Base-by-base conservation (phyloP, 306 rosid species). In the Glycine soja region DNA sequence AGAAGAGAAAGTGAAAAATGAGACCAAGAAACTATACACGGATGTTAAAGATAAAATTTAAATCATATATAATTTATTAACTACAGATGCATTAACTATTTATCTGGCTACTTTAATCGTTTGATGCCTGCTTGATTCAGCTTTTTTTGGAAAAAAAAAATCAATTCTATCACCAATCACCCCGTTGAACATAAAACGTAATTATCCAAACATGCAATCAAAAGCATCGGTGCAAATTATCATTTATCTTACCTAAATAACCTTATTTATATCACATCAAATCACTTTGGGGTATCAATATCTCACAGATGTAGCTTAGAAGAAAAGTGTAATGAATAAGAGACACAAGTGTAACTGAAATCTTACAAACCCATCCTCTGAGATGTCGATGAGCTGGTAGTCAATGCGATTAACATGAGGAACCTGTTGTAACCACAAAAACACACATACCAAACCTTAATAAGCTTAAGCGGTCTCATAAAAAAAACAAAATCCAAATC, bases 351-450 rank as follows among this genome's bases (percentile, higher is more conserved):
- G 10, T 24, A 53, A 69, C 32, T 51, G 19, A 16, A 66, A 77
- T 65, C 91, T 80, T 91, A 95, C 99, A 88, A 93, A 95, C 88
- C 99, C 99, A 88, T 95, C 99, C 87, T 95, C 99, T 50, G 99
- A 91, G 76, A 95, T 95, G 81, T 95, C 97, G 18, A 95, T 95
- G 61, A 95, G 94, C 88, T 95, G 97, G 88, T 95, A 95, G 78
- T 95, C 99, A 12, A 94, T 90, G 36, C 99, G 97, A 71, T 84
- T 95, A 81, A 95, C 99, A 89, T 95, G 99, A 73, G 99, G 99
- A 71, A 91, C 97, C 99, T 95, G 85, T 52, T 40, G 38, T 5
- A 58, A 51, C 86, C 62, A 67, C 63, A 81, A 72, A 24, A 9
- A 56, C 8, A 48, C 0, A 56, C 45, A 79, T 64, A 36, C 12